These are phyloP conservation scores for Xanthoparmelia taractica DNA, from an alignment of 495 filamentous ascomycete species.

Conservation along the genomic window DNA sequence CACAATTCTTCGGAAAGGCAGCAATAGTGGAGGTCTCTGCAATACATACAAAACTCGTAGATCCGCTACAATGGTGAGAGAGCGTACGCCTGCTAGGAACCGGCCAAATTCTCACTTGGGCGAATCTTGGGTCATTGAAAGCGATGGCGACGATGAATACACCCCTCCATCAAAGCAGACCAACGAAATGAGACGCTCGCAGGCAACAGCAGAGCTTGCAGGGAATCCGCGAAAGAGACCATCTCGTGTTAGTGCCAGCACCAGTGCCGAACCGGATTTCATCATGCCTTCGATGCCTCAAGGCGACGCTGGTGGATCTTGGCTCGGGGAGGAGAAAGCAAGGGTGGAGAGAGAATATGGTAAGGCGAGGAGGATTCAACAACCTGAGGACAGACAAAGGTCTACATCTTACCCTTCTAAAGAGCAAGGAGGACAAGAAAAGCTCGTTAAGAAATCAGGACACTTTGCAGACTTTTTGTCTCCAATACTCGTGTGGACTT, in stretches of 20 bases:
- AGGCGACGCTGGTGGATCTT: constrained; percentile 30
- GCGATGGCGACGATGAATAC: constrained; percentile 26
- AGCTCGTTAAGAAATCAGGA: constrained; percentile 6
- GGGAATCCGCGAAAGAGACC: constrained; percentile 23
- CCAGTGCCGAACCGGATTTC: constrained; percentile 36
- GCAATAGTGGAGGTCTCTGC: background rate
- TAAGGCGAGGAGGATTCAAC: constrained; percentile 8
- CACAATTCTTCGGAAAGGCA: background rate
- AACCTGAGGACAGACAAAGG: constrained; percentile 1
- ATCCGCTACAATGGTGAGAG: constrained; percentile 18
- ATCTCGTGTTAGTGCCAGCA: constrained; percentile 24
- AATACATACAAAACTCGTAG: background rate
- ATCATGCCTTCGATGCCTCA: constrained; percentile 41
- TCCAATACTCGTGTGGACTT: constrained; percentile 36
- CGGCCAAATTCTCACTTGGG: constrained; percentile 26
- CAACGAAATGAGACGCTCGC: constrained; percentile 12
- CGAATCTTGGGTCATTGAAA: constrained; percentile 37
- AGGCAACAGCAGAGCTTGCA: constrained; percentile 9
- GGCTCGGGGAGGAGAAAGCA: constrained; percentile 23
- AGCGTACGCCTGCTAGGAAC: constrained; percentile 20
- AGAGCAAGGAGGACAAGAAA: background rate
- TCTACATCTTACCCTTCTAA: constrained; percentile 4
- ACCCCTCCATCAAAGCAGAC: constrained; percentile 16
- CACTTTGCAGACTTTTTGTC: constrained; percentile 18
- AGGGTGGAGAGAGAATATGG: constrained; percentile 13